Evolutionary conservation across 371 early-diverging fungal genomes (phyloP).

Genomic region (Syncephalastrum sp.): DNA sequence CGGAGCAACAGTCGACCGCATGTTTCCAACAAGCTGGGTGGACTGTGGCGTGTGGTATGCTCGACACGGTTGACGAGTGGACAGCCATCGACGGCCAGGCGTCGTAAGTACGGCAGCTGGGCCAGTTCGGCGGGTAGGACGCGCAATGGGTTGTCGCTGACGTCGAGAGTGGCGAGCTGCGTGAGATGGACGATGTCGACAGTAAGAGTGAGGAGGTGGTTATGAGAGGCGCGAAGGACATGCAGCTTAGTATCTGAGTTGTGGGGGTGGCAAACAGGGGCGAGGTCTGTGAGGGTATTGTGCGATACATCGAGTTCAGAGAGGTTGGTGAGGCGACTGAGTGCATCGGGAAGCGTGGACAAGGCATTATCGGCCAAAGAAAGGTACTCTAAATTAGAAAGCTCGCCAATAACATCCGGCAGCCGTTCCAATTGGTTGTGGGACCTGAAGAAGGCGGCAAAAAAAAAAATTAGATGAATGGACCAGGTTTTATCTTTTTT

Average conservation of each 20-base stretch:
- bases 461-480: slow-evolving; percentile 1
- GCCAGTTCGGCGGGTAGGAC: slow-evolving; percentile 74
- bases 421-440: slow-evolving; percentile 8
- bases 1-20: slow-evolving; percentile 65
- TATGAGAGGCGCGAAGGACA: slow-evolving; percentile 53
- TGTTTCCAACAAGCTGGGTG: slow-evolving; percentile 66
- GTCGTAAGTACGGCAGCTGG: slow-evolving; percentile 64
- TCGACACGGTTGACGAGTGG: slow-evolving; percentile 31
- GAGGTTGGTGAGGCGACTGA: slow-evolving; percentile 64
- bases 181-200: slow-evolving; percentile 45
- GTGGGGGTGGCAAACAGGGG: slow-evolving; percentile 63
- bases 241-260: slow-evolving; percentile 29
- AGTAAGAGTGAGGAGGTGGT: slow-evolving; percentile 54
- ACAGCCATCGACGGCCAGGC: slow-evolving; percentile 56
- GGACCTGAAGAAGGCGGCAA: slow-evolving; percentile 8
- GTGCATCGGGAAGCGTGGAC: slow-evolving; percentile 56
- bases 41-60: slow-evolving; percentile 27
- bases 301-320: slow-evolving; percentile 62
- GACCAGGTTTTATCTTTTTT: not conserved
- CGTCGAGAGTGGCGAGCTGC: slow-evolving; percentile 57
- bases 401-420: slow-evolving; percentile 60
- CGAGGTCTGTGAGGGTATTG: slow-evolving; percentile 54
- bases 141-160: slow-evolving; percentile 65
- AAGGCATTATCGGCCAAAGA: slow-evolving; percentile 29
- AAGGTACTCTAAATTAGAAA: slow-evolving; percentile 53